Conservation (phyloP, 2,329 filamentous ascomycete species). For the Ophiostoma novo-ulmi region DNA sequence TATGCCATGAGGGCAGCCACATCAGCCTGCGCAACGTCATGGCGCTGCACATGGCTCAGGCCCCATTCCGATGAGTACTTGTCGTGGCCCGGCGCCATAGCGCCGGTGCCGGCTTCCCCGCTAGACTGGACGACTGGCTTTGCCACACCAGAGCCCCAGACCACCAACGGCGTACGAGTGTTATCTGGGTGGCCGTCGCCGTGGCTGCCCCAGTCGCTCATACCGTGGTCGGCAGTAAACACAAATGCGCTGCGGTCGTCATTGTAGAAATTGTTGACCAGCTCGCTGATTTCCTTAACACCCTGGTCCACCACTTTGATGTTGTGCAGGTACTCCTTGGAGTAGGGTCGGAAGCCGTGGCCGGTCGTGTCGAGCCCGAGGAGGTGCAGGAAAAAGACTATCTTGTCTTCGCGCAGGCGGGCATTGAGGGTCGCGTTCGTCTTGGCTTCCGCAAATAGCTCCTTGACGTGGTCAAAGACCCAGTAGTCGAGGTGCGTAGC, state of each 20-base stretch:
- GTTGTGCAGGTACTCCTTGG: conserved; percentile 89
- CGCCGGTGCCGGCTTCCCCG: conserved; percentile 19
- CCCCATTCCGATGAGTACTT: conserved; percentile 89
- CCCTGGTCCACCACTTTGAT: conserved; percentile 91
- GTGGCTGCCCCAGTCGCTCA: conserved; percentile 99
- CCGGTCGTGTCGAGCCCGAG: conserved; percentile 88
- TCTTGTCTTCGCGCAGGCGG: conserved; percentile 71
- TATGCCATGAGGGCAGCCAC: conserved; percentile 95
- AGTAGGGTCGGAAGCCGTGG: conserved; percentile 83
- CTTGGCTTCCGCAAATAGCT: conserved; percentile 73
- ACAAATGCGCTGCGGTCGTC: conserved; percentile 86
- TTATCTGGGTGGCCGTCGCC: conserved; percentile 97
- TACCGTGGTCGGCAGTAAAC: conserved; percentile 96
- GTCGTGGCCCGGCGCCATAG: conserved; percentile 73
- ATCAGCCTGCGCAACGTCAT: conserved; percentile 92
- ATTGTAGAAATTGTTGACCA: conserved; percentile 80
- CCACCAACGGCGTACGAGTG: conserved; percentile 85
- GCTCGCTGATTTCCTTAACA: conserved; percentile 72
- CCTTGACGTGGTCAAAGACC: conserved; percentile 93
- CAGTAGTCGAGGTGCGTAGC: conserved; percentile 79
- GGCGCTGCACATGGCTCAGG: conserved; percentile 70
- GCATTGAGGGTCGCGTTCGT: conserved; percentile 69
- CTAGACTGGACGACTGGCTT: conserved; percentile 57
- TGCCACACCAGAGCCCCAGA: conserved; percentile 88
- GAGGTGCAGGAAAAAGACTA: conserved; percentile 92